Evolutionary conservation across 2,329 filamentous ascomycete species (phyloP), one percentile per base, ranked within the genome.

Genomic region (Colletotrichum noveboracense): DNA sequence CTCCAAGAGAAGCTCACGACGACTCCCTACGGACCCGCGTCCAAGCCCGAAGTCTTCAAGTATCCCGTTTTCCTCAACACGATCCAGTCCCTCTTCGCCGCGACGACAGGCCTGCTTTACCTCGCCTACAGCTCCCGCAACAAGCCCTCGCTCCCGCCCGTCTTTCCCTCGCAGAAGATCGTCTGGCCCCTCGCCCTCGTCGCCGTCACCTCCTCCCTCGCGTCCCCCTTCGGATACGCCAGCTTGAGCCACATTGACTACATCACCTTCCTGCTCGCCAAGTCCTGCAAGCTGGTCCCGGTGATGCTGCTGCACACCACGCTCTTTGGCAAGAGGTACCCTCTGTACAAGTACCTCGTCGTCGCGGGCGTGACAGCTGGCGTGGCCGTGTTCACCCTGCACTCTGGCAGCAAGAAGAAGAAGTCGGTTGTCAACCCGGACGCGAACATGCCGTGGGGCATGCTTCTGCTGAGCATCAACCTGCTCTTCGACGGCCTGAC

Each of bases 1-100:
- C 94, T 99, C 76, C 97, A 99, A 89, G 97, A 99, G 86, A 96
- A 97, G 81, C 95, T 99, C 81, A 98, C 97, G 32, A 99, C 97
- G 16, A 98, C 96, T 13, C 90, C 92, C 9, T 97, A 98, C 85
- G 94, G 94, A 74, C 86, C 93, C 26, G 83, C 87, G 6, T 85
- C 89, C 70, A 85, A 89, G 34, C 91, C 91, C 58, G 93, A 97
- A 84, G 92, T 95, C 80, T 99, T 98, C 91, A 95, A 94, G 78
- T 98, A 96, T 85, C 94, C 97, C 71, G 93, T 99, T 81, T 96
- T 98, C 84, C 93, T 99, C 80, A 98, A 98, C 86, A 98, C 97
- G 7, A 93, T 98, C 76, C 97, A 99, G 86, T 98, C 96, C 43
- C 87, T 93, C 80, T 96, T 98, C 84, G 96, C 96, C 18, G 95